A percentile compares a stretch with the other conserved stretches of the same genome.
phyloP scores from a whole-genome alignment of 208 protist genomes.

The Herpetomonas muscarum region DNA sequence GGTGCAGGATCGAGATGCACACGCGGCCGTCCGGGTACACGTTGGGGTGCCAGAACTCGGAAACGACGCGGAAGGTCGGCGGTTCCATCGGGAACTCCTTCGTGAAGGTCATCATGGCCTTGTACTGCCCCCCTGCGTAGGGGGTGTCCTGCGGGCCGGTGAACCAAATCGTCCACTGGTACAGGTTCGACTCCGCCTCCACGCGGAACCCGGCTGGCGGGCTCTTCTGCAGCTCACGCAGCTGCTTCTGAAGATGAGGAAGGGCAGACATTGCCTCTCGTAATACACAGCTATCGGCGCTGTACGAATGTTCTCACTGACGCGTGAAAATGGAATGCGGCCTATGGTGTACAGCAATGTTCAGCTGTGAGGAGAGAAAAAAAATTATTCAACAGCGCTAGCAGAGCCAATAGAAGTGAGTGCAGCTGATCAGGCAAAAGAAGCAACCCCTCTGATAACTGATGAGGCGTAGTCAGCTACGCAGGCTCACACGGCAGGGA shows the following conservation, averaged over 20 bases:
- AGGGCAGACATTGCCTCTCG: slow-evolving; percentile 73
- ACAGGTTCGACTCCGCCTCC: slow-evolving; percentile 88
- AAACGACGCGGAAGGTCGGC: slow-evolving; percentile 93
- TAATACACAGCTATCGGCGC: too few species aligned
- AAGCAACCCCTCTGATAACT: too few species aligned
- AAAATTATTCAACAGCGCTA: too few species aligned
- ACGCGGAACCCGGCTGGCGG: slow-evolving; percentile 91
- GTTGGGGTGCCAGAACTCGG: slow-evolving; percentile 98
- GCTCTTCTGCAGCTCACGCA: slow-evolving; percentile 82
- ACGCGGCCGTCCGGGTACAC: slow-evolving; percentile 94
- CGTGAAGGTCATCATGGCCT: slow-evolving; percentile 90
- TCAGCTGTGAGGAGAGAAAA: too few species aligned
- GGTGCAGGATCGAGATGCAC: slow-evolving; percentile 98
- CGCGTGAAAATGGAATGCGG: too few species aligned
- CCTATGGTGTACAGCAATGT: too few species aligned
- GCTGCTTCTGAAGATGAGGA: slow-evolving; percentile 88
- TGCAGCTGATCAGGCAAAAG: too few species aligned
- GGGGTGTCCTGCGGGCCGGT: slow-evolving; percentile 79
- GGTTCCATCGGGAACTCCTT: slow-evolving; percentile 96
- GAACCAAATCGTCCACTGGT: slow-evolving; percentile 91
- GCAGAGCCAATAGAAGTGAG: too few species aligned
- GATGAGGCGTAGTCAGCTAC: too few species aligned
- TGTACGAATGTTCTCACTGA: too few species aligned
- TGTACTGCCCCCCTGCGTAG: slow-evolving; percentile 90
- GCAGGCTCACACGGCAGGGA: too few species aligned